These are phyloP conservation scores for Russula brevipes DNA, from an alignment of 768 basidiomycete genomes.

Conservation along the genomic window DNA sequence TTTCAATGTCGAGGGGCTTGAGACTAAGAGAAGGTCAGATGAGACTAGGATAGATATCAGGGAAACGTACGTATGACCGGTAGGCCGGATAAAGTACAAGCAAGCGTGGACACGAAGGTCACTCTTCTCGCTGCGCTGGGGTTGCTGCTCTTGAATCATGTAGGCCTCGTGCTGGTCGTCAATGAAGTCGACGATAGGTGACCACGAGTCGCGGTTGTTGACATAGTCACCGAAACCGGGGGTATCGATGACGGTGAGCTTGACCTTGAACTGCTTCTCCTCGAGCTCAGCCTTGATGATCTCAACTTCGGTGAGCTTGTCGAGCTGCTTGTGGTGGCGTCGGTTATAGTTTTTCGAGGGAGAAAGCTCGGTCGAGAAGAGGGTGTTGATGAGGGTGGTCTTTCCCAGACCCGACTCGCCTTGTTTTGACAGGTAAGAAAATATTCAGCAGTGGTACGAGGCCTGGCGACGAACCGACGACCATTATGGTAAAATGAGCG, in stretches of 20 bases:
- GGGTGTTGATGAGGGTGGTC: conserved; percentile 96
- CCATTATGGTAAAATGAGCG: conserved; percentile 98
- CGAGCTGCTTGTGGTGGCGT: conserved; percentile 92
- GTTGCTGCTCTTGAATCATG: conserved; percentile 98
- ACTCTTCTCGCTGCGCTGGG: conserved; percentile 88
- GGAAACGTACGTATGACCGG: conserved; percentile 84
- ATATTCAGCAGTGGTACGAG: neutral
- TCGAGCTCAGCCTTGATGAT: conserved; percentile 99
- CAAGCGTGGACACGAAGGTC: conserved; percentile 96
- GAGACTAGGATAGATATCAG: neutral
- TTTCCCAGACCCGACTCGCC: conserved; percentile 97
- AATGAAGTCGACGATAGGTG: conserved; percentile 97
- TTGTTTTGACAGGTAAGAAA: conserved; percentile 30
- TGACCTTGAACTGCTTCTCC: conserved; percentile 99
- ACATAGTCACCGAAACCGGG: conserved; percentile 99
- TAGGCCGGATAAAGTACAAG: conserved; percentile 93
- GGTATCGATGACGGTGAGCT: conserved; percentile 97
- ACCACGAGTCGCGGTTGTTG: conserved; percentile 99
- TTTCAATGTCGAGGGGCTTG: conserved; percentile 97
- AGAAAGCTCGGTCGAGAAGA: conserved; percentile 96
- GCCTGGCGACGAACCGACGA: conserved; percentile 66
- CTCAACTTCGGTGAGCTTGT: conserved; percentile 97
- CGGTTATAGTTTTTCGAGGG: conserved; percentile 83
- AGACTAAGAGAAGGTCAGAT: conserved; percentile 44
- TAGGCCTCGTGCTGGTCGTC: conserved; percentile 94